Conservation (phyloP, 176 grass and related monocot genomes). For the Tillandsia fasciculata region DNA sequence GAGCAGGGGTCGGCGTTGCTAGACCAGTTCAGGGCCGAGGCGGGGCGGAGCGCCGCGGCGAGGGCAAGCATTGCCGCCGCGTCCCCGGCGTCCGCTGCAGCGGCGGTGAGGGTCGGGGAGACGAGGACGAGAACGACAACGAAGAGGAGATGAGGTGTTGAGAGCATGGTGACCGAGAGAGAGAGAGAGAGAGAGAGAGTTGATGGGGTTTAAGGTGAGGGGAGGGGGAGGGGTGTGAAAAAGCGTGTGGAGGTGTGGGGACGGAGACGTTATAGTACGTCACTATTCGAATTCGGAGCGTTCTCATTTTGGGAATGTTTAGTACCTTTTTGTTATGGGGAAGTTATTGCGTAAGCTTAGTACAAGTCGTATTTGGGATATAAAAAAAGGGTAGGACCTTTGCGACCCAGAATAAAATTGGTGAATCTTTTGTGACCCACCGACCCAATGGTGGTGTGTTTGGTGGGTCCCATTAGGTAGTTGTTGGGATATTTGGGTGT, state of each 20-base stretch:
- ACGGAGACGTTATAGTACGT: neutral
- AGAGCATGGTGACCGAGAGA: neutral
- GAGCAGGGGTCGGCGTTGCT: conserved; percentile 24
- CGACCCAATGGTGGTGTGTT: neutral
- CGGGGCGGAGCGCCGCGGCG: conserved; percentile 7
- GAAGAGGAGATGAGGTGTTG: neutral
- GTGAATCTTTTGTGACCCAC: neutral
- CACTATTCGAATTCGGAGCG: neutral
- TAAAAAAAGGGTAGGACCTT: too few species aligned
- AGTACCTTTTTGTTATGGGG: neutral
- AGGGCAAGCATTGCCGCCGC: conserved; percentile 26
- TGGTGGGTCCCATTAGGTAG: neutral
- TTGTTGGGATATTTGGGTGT: neutral
- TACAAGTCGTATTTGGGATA: neutral
- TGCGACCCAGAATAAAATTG: neutral
- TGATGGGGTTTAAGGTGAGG: neutral
- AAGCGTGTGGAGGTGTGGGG: neutral
- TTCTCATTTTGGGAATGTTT: neutral
- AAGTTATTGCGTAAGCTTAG: neutral
- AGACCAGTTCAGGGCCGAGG: conserved; percentile 21
- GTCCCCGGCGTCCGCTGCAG: conserved; percentile 12
- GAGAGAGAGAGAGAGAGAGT: neutral
- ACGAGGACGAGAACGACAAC: neutral
- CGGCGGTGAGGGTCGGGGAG: neutral
- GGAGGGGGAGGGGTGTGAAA: neutral